Base-by-base conservation (phyloP, 805 yeast species). In the Ascoidea asiatica region DNA sequence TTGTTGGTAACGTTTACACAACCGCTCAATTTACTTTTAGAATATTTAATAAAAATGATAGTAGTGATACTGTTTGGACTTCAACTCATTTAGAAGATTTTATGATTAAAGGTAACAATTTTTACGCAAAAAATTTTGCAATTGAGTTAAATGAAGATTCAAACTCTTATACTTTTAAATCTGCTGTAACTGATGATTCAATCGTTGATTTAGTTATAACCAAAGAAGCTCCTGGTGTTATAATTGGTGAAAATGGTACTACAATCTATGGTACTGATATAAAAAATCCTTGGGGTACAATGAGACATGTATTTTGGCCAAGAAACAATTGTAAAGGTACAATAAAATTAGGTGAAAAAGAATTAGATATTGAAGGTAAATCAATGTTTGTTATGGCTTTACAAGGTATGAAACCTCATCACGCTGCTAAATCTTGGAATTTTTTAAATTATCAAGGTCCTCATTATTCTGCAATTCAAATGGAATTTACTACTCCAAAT, bases 371-470 rank as follows among this genome's bases (percentile, higher is more conserved):
- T 42, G 67, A 62, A 22, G 52, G 66, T 40, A 52, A 56, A 22
- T 72, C 87, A 42, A 83, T 92, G 95, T 89, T 79, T 58, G 95
- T 90, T 44, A 81, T 85, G 90, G 98, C 98, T 5, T 67, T 87
- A 53, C 98, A 92, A 68, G 97, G 97, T 49, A 89, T 92, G 97
- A 92, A 92, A 64, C 98, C 98, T 6, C 97, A 92, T 63, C 98
- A 92, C 64, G 96, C 97, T 35, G 98, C 98, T 46, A 86, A 95
- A 49, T 66, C 87, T 19, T 92, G 98, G 98, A 92, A 90, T 65
- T 92, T 92, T 60, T 64, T 85, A 50, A 82, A 86, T 64, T 90
- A 84, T 72, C 95, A 86, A 59, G 81, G 92, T 18, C 72, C 77
- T 43, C 66, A 77, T 37, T 69, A 73, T 53, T 70, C 90, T 35